Conservation (phyloP, 768 basidiomycete genomes). For the Kondoa malvinella region DNA sequence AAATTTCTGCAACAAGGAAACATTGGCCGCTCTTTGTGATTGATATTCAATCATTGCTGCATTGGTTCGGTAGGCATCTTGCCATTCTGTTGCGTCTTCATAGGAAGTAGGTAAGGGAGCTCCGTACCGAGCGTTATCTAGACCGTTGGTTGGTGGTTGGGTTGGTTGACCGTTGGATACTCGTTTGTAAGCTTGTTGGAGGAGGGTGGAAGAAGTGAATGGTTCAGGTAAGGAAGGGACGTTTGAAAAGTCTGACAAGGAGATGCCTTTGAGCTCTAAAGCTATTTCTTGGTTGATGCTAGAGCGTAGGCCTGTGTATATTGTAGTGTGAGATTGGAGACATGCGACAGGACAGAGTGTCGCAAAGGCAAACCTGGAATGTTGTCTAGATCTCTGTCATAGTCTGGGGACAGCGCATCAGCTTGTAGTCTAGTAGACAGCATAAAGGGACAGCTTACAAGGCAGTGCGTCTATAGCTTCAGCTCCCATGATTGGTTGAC, state of each 20-base stretch:
- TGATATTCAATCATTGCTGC: constrained; percentile 73
- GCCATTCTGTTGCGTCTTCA: constrained; percentile 61
- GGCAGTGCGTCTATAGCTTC: not conserved
- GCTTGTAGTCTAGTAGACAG: not conserved
- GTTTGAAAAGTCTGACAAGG: constrained; percentile 1
- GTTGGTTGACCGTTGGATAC: constrained; percentile 50
- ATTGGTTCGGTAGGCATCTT: constrained; percentile 54
- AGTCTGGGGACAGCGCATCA: not conserved
- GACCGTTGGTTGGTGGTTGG: constrained; percentile 46
- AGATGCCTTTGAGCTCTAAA: not conserved
- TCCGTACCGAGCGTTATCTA: constrained; percentile 59
- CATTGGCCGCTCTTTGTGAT: constrained; percentile 63
- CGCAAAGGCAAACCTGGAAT: not conserved
- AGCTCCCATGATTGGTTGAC: not conserved
- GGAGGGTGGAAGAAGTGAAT: constrained; percentile 3
- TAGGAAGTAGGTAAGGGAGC: constrained; percentile 48
- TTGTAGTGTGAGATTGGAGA: not conserved
- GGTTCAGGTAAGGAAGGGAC: not conserved
- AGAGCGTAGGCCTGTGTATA: constrained; percentile 3
- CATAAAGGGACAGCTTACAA: not conserved
- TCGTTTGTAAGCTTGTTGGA: constrained; percentile 36
- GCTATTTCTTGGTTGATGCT: constrained; percentile 11
- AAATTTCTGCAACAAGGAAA: constrained; percentile 64
- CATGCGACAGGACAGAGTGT: not conserved
- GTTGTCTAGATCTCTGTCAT: constrained; percentile 1